Base-by-base conservation (phyloP, 306 rosid species). In the Dryas octopetala region DNA sequence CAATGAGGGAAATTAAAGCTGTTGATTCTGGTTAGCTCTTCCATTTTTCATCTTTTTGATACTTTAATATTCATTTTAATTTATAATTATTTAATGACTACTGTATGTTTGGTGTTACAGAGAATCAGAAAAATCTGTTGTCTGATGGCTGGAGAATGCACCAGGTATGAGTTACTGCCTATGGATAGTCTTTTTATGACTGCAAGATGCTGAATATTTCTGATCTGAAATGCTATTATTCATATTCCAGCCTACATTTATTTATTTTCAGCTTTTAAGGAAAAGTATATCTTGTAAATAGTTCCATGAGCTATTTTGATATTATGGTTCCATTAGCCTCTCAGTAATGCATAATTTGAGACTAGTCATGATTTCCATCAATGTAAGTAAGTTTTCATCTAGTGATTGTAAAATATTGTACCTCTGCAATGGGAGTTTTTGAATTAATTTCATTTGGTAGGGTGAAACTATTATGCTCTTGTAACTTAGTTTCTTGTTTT, bases 1-100 rank as follows among this genome's bases (percentile, higher is more conserved):
- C 99, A 78, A 90, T 14, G 68, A 92, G 99, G 88, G 99, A 95
- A 79, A 95, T 95, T 66, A 95, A 95, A 88, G 97, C 99, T 70
- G 97, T 95, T 83, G 97, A 95, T 89, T 92, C 99, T 85, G 99
- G 99, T 91, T 70, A 73, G 86, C 54, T n/a, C 28, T 73, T 79
- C 28, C 68, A 67, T 50, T 23, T 64, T 70, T 38, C 66, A 65
- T 46, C 41, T 72, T n/a, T 66, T 74, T 48, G 51, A 45, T 28
- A 16, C 45, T 57, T 78, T 46, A 45, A 62, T 72, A 12, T 32
- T 74, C 69, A 46, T 9, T 28, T 44, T 11, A 43, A 9, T 13
- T 12, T 32, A 32, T 32, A 32, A 16, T 40, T 23, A 7, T 46
- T 46, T 70, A 9, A 62, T 57, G 14, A 43, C 38, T 52, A 8